Evolutionary conservation across 176 grass and related monocot species (phyloP).

Genomic region (Echinochloa phyllopogon): DNA sequence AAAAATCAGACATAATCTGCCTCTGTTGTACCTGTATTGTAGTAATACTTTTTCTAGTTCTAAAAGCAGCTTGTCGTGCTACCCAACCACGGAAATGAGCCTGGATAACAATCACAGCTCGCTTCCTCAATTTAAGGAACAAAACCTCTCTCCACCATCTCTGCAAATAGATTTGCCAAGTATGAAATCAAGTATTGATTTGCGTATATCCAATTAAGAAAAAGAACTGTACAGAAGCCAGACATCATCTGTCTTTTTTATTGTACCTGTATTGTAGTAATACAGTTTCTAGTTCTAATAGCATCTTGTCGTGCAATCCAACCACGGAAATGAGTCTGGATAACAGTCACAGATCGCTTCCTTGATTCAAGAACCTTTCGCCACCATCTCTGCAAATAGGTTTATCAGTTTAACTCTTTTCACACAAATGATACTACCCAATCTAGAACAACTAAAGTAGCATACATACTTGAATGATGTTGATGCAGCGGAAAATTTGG

Average conservation of each 20-base stretch:
- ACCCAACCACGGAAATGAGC: conserved; percentile 60
- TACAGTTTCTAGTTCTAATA: conserved; percentile 38
- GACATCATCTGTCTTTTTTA: neutral
- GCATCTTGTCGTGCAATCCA: conserved; percentile 47
- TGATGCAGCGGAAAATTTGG: conserved; percentile 29
- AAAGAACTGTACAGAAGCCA: neutral
- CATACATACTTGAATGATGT: conserved; percentile 61
- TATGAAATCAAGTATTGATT: neutral
- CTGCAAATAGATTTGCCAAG: conserved; percentile 48
- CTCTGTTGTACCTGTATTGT: conserved; percentile 22
- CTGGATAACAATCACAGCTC: conserved; percentile 52
- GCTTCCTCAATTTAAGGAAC: conserved; percentile 54
- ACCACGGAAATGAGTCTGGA: conserved; percentile 57
- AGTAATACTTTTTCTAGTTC: conserved; percentile 45
- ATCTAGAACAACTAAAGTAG: conserved; percentile 12
- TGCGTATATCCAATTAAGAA: conserved; percentile 2
- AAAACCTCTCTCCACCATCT: conserved; percentile 71
- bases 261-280: conserved; percentile 57
- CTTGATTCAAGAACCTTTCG: conserved; percentile 50
- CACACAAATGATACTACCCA: neutral
- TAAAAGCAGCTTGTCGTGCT: conserved; percentile 37
- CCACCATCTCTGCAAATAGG: conserved; percentile 75
- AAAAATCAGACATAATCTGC: neutral
- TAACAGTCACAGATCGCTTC: conserved; percentile 50
- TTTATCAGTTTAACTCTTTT: neutral